These are phyloP conservation scores for Secale cereale DNA, from an alignment of 176 grass and related monocot species.

Conservation along the genomic window DNA sequence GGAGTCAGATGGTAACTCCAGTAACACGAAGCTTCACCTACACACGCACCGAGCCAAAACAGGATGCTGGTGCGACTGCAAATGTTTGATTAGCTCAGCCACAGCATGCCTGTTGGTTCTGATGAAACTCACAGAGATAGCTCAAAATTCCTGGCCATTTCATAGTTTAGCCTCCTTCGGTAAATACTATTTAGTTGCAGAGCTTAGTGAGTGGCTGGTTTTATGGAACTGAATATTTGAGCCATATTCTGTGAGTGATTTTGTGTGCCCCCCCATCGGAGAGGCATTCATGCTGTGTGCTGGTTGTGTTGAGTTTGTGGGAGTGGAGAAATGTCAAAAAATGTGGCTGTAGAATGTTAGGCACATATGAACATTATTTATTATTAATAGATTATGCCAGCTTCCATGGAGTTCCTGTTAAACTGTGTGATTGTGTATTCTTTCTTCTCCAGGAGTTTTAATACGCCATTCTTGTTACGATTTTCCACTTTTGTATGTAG, in stretches of 20 bases:
- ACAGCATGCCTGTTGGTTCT: constrained; percentile 29
- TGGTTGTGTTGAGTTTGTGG: constrained; percentile 10
- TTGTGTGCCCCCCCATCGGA: neutral
- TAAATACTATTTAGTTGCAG: constrained; percentile 49
- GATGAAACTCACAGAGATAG: constrained; percentile 29
- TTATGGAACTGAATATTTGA: constrained; percentile 27
- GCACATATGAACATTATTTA: constrained; percentile 19
- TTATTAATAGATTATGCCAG: constrained; percentile 16
- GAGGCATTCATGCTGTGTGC: constrained; percentile 24
- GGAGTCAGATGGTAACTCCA: constrained; percentile 20
- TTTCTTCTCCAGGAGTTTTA: neutral
- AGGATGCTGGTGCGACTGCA: constrained; percentile 34
- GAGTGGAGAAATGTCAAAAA: neutral
- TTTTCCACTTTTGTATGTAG: neutral
- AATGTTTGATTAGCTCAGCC: constrained; percentile 27
- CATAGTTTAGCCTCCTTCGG: constrained; percentile 25
- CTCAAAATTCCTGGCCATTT: constrained; percentile 19
- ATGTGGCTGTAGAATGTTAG: neutral
- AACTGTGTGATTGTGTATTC: neutral
- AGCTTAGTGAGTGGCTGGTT: constrained; percentile 35
- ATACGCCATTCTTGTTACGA: neutral
- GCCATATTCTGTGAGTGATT: constrained; percentile 26
- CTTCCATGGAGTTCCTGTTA: neutral
- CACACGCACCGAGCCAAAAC: constrained; percentile 51
- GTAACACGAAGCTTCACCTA: constrained; percentile 66